Conservation (phyloP, 441 rosid species). For the Euphorbia celastroides region DNA sequence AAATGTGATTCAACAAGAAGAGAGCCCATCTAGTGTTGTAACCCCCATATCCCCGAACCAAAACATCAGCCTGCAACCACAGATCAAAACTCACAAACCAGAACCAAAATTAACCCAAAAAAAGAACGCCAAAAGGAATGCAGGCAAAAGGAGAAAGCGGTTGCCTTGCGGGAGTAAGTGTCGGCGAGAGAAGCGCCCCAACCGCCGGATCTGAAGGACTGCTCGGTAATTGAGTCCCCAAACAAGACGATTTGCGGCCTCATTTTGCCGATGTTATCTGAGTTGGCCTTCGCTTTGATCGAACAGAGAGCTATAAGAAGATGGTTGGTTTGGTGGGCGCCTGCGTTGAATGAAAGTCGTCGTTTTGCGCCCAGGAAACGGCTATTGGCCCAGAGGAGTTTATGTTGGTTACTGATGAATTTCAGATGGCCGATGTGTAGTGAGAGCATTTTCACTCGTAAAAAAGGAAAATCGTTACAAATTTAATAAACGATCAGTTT, state of each 20-base stretch:
- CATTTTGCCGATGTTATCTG: constrained; percentile 26
- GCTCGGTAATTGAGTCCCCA: constrained; percentile 86
- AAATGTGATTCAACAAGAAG: constrained; percentile 69
- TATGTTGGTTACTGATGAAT: too few relatives aligned
- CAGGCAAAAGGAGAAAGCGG: neutral
- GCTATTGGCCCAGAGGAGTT: too few relatives aligned
- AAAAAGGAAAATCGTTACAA: too few relatives aligned
- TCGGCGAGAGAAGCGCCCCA: constrained; percentile 89
- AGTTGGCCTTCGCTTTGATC: neutral
- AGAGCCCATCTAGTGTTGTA: constrained; percentile 96
- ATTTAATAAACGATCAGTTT: too few relatives aligned
- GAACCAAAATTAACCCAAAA: neutral
- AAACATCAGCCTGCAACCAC: constrained; percentile 49
- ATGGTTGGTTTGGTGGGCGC: neutral
- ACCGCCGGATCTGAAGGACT: constrained; percentile 69
- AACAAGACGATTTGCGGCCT: constrained; percentile 73
- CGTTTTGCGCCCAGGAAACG: neutral
- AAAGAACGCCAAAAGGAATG: neutral
- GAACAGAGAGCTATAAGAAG: neutral
- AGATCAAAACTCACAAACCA: constrained; percentile 1
- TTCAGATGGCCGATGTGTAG: too few relatives aligned
- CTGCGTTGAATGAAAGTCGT: neutral
- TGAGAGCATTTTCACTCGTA: too few relatives aligned
- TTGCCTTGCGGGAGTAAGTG: constrained; percentile 77
- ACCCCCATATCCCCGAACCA: constrained; percentile 91